phyloP scores from a whole-genome alignment of 805 yeast species.

The Blastobotrys parvus region DNA sequence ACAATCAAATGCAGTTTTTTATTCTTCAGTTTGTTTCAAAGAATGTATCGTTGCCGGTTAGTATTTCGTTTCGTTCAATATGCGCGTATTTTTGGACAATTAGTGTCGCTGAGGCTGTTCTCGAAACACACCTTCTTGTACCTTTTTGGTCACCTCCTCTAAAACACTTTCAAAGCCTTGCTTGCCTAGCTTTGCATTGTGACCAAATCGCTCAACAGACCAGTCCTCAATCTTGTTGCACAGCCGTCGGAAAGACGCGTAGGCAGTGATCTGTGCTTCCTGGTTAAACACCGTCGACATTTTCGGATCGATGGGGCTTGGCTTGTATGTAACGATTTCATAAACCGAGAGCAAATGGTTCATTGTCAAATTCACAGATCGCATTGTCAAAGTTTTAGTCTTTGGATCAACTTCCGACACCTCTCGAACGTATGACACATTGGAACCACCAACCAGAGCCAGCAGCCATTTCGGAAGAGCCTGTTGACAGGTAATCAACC shows the following conservation, averaged over 20 bases:
- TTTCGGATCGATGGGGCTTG: constrained; percentile 48
- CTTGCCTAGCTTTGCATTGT: constrained; percentile 78
- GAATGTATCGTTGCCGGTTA: not conserved
- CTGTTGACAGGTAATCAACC: constrained; percentile 84
- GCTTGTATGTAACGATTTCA: constrained; percentile 78
- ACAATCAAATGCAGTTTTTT: not conserved
- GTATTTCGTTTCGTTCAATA: too few relatives aligned
- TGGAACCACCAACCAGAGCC: constrained; percentile 61
- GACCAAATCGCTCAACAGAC: constrained; percentile 81
- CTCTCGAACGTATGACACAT: constrained; percentile 77
- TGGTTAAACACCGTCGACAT: constrained; percentile 61
- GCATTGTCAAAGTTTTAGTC: constrained; percentile 57
- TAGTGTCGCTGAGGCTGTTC: constrained; percentile 1
- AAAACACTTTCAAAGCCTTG: constrained; percentile 79
- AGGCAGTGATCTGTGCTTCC: constrained; percentile 83
- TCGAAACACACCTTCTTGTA: constrained; percentile 20
- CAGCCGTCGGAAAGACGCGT: constrained; percentile 57
- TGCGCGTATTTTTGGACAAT: too few relatives aligned
- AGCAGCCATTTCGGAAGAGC: constrained; percentile 77
- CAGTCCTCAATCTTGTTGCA: constrained; percentile 86
- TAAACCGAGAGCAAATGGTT: constrained; percentile 65
- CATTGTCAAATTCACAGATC: constrained; percentile 84
- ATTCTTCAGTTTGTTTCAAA: not conserved
- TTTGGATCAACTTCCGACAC: constrained; percentile 73
- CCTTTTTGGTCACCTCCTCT: constrained; percentile 25